Evolutionary conservation across 768 basidiomycete species (phyloP), one percentile per base, ranked within the genome.

Genomic region (Hericium coralloides): DNA sequence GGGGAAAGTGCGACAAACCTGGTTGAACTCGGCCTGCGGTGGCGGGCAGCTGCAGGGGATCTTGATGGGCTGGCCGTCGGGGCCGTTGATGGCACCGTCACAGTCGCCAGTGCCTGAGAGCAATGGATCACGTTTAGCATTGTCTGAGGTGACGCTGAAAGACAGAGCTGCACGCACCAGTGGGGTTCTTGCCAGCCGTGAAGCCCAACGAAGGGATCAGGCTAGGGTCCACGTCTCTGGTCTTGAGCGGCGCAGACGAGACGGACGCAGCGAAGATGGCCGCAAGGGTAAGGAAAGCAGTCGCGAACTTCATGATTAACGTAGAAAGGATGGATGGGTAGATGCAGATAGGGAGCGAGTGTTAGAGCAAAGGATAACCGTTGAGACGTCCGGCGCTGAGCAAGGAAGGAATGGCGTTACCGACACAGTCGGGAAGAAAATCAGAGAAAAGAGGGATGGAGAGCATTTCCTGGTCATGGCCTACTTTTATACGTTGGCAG

Each of bases 181-280:
- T 81, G 12, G 86, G 85, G 64, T 86, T 85, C 8, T 78, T 43
- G 15, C 82, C 83, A 2, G 84, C 61, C 45, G 65, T 55, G 61
- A 77, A 73, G n/a, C 83, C 86, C 52, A 87, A 81, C 20, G 79
- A 67, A 4, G 86, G 86, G 22, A 62, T 43, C 18, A 62, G 59
- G 10, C 22, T 39, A 3, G 39, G 50, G 25, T 60, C 38, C 20
- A 62, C 59, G 9, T 53, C 53, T 26, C 61, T 53, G 9, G 26
- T 49, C 31, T 52, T 31, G 26, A 58, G 25, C n/a, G 61, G 61
- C 12, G n/a, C 38, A 3, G 59, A 57, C 12, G 48, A 53, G 14
- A 51, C 59, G 8, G 54, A 49, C 39, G 45, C 10, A 12, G 37
- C 37, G 5, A 61, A 31, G 47, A 58, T 15, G 37, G 18, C 41